Percentiles rank a stretch among this genome's conserved stretches.
Conservation (phyloP, 352 stramenopile genomes). For the Pythium utonaiense region DNA sequence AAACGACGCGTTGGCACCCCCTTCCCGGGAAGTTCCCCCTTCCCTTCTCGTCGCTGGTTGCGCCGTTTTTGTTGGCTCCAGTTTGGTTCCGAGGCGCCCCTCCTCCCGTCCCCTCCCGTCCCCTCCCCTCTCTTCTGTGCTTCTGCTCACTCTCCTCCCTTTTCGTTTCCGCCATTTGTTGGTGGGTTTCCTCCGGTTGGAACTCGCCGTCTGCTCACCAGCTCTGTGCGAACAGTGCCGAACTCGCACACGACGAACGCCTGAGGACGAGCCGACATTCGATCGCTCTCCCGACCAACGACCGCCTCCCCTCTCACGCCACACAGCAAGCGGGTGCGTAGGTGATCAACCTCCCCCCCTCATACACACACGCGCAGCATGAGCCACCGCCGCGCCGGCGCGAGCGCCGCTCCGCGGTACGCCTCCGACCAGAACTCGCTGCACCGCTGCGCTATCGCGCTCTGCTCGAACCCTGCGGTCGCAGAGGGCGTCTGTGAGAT, state of each 20-base stretch:
- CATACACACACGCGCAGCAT: constrained; percentile 10
- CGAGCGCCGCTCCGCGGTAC: constrained; percentile 11
- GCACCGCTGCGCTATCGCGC: constrained; percentile 69
- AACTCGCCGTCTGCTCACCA: constrained; percentile 2
- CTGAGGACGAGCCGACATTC: constrained; percentile 1
- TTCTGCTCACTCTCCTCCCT: too few relatives aligned
- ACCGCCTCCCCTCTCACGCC: too few relatives aligned
- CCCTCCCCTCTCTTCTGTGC: neutral
- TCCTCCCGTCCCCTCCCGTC: constrained; percentile 3
- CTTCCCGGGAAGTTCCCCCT: too few relatives aligned
- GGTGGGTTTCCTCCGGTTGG: constrained; percentile 3
- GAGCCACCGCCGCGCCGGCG: constrained; percentile 23
- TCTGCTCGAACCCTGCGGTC: constrained; percentile 76
- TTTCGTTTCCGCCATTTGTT: constrained; percentile 6
- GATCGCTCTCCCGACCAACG: too few relatives aligned
- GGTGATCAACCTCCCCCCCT: neutral
- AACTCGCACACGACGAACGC: neutral
- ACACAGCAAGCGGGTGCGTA: too few relatives aligned
- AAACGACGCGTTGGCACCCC: constrained; percentile 14
- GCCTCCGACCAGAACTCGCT: constrained; percentile 47
- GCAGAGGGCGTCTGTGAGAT: constrained; percentile 74
- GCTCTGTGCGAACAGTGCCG: constrained; percentile 9
- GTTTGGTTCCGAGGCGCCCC: constrained; percentile 5
- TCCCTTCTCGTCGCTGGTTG: neutral
- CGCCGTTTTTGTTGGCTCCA: neutral